Conservation (phyloP, 2,329 filamentous ascomycete species). For the Colletotrichum destructivum region DNA sequence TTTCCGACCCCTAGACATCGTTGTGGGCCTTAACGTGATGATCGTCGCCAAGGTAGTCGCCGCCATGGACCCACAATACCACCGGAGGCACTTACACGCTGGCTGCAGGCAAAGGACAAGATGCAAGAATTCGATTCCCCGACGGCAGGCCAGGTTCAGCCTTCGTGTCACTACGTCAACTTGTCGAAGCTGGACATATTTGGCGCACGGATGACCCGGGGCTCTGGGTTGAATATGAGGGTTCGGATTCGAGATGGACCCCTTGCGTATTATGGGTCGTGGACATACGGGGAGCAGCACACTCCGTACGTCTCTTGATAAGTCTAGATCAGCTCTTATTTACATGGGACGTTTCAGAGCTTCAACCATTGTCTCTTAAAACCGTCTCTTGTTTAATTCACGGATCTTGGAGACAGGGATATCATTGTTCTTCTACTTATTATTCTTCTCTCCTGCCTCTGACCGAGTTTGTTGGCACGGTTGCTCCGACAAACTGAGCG, state of each 20-base stretch:
- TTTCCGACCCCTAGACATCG: conserved; percentile 16
- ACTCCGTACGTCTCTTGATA: conserved; percentile 33
- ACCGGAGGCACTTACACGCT: conserved; percentile 27
- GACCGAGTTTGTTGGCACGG: neutral
- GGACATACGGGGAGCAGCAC: conserved; percentile 25
- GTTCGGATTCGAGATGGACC: conserved; percentile 38
- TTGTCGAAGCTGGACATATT: conserved; percentile 11
- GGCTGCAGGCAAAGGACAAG: conserved; percentile 15
- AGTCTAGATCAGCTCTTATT: conserved; percentile 30
- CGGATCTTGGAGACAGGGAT: neutral
- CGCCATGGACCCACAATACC: conserved; percentile 27
- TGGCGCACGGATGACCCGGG: conserved; percentile 32
- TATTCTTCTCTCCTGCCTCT: neutral
- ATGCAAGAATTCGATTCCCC: conserved; percentile 7
- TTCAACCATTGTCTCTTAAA: neutral
- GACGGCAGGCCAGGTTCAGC: neutral
- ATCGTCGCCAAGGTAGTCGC: conserved; percentile 33
- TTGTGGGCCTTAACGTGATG: conserved; percentile 18
- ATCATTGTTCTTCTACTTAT: neutral
- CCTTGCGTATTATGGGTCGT: conserved; percentile 29
- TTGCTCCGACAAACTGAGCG: conserved; percentile 3
- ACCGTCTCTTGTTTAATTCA: neutral
- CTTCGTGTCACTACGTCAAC: conserved; percentile 27
- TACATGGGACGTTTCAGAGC: neutral
- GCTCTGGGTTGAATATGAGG: conserved; percentile 23